Evolutionary conservation across 2,329 filamentous ascomycete species (phyloP), one percentile per base, ranked within the genome.

Genomic region (Cercospora beticola): DNA sequence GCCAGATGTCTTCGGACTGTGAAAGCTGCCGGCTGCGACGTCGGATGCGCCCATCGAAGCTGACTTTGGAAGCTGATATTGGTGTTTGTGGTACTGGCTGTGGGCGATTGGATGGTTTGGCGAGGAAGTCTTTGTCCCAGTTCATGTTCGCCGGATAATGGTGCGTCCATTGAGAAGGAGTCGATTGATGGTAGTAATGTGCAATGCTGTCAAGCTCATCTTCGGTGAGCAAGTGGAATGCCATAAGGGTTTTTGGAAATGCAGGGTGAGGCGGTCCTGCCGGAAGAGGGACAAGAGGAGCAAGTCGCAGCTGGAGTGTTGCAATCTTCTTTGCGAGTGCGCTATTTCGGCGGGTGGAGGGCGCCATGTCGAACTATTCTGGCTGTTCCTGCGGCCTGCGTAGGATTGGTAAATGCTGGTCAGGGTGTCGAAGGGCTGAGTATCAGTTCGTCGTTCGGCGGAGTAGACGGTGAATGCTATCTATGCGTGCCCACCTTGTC

Each of bases 191-290:
- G 82, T 93, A 93, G 80, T 90, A 92, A 72, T 85, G 82, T 3
- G 90, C 90, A 49, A 93, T 84, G 64, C 82, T 82, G 80, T 93
- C 90, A 65, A 92, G 87, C 79, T 93, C 84, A 31, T 80, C 80
- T 77, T 91, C 89, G 16, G 89, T 93, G 43, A 93, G 85, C 33
- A 93, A 87, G 85, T 90, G 92, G 80, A 91, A 92, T 76, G 86
- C 85, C 57, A 93, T 87, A 65, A 93, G 83, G 3, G 87, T 91
- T 21, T 76, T 75, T 1, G 91, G 91, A 78, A 91, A 93, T 65
- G 82, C 78, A 0, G 88, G 86, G 75, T 92, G 90, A 2, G 90
- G 81, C n/a, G 80, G 76, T 61, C 90, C 90, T 83, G 72, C 90
- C 80, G 79, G 78, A 0, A 84, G 75, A 12, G 77, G 78, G 7